A percentile compares a stretch with the other conserved stretches of the same genome.
phyloP scores from a whole-genome alignment of 2,329 filamentous ascomycete genomes.

The Nemania abortiva region DNA sequence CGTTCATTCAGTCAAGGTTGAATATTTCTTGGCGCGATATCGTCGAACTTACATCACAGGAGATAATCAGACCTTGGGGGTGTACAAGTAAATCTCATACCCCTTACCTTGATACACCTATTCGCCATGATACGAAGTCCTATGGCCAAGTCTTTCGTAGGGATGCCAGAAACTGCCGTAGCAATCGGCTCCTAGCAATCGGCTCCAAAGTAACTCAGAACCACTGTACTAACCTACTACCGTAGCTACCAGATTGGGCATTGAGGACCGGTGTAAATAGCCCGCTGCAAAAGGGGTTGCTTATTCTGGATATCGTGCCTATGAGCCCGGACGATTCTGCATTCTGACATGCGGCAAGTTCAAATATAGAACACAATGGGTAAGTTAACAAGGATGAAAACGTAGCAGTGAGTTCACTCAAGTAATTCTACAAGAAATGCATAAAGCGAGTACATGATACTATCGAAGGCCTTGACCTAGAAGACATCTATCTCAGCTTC shows the following conservation, averaged over 20 bases:
- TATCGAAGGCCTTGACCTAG: neutral
- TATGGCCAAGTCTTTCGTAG: neutral
- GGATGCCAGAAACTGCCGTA: neutral
- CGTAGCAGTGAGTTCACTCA: neutral
- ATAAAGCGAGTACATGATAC: neutral
- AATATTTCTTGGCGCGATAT: neutral
- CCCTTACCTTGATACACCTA: neutral
- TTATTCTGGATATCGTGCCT: neutral
- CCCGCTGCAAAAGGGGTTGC: neutral
- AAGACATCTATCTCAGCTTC: neutral
- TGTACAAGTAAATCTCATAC: neutral
- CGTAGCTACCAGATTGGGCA: neutral
- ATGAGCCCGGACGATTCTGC: neutral
- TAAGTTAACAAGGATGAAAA: neutral
- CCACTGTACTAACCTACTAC: neutral
- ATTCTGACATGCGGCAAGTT: neutral
- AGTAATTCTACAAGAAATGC: neutral
- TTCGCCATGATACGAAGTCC: conserved; percentile 1
- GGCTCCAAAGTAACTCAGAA: no score
- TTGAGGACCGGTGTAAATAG: neutral
- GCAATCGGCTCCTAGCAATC: neutral
- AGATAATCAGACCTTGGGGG: neutral
- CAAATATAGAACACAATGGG: neutral
- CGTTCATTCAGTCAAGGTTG: neutral
- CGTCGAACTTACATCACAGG: neutral